Evolutionary conservation across 345 rosid species (phyloP), one percentile per base, ranked within the genome.

Genomic region (Punica granatum): DNA sequence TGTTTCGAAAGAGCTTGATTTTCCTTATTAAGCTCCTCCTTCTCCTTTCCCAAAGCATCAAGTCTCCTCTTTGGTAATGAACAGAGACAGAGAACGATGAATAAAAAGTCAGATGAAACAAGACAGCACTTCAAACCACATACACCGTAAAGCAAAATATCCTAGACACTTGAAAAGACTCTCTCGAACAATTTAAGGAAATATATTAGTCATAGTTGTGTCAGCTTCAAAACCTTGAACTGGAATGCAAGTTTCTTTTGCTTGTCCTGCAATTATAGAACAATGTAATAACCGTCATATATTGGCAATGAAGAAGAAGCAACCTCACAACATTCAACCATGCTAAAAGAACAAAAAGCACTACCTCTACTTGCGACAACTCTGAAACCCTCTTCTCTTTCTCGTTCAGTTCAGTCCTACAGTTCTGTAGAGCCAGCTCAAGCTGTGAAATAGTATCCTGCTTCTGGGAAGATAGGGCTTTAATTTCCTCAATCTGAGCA

Each of bases 371-470:
- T 76, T 81, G 91, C 73, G 77, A 75, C 70, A 76, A 67, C 34
- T 85, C 92, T 70, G 80, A 82, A 44, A 87, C 78, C 77, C 73
- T 86, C 77, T 77, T 84, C 74, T 89, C 92, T 75, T 76, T 83
- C 70, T 83, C 90, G 69, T 70, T 80, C 77, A 90, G 77, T 64
- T 85, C 96, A 56, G 67, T 66, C 76, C 78, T 83, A 78, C 81
- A 74, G 76, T 77, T 86, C 67, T 85, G 74, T 76, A 94, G 81
- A 69, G 89, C 90, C 75, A 78, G 84, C 84, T 91, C 95, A 82
- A 89, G 69, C 71, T 74, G 79, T 0, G 78, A 75, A 71, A 94
- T 69, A 61, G 77, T 82, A 56, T 81, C 89, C 73, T 84, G 87
- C 78, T 80, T 86, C 72, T 77, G 80, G 23, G 81, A 72, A 68